Percentiles rank a stretch among this genome's conserved stretches.
These are phyloP conservation scores for Phytophthora tentaculata DNA, from an alignment of 352 stramenopile species.

Conservation along the genomic window DNA sequence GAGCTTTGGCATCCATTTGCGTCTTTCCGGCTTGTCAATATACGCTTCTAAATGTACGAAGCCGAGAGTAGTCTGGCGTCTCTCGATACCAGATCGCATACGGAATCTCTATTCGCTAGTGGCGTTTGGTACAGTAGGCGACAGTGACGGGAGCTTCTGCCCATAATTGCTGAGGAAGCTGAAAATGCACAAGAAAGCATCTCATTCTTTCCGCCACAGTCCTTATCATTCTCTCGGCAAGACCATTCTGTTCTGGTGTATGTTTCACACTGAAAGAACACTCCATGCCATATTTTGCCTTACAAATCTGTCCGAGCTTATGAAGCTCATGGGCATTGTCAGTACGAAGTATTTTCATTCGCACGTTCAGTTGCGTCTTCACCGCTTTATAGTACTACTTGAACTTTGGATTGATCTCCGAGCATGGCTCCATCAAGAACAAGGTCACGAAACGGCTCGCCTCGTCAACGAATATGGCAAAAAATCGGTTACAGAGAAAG, in stretches of 20 bases:
- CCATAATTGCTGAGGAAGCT: constrained; percentile 31
- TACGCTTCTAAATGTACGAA: not conserved
- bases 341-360: constrained; percentile 22
- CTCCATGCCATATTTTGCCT: constrained; percentile 22
- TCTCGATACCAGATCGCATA: not conserved
- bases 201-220: no score
- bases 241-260: constrained; percentile 26
- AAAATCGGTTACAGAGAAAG: constrained; percentile 22
- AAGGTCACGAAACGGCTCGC: no score
- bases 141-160: not conserved
- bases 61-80: not conserved
- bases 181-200: not conserved
- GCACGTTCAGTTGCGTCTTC: constrained; percentile 14
- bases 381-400: constrained; percentile 13
- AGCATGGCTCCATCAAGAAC: constrained; percentile 12
- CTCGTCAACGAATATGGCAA: constrained; percentile 27
- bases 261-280: constrained; percentile 22
- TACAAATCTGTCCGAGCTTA: constrained; percentile 3
- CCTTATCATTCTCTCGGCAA: constrained; percentile 28
- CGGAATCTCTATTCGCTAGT: not conserved
- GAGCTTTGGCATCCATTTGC: not conserved
- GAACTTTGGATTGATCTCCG: constrained; percentile 24
- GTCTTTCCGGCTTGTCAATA: not conserved
- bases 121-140: not conserved
- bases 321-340: no score